phyloP scores from a whole-genome alignment of 352 stramenopile species.

The Globisporangium takayamanum region DNA sequence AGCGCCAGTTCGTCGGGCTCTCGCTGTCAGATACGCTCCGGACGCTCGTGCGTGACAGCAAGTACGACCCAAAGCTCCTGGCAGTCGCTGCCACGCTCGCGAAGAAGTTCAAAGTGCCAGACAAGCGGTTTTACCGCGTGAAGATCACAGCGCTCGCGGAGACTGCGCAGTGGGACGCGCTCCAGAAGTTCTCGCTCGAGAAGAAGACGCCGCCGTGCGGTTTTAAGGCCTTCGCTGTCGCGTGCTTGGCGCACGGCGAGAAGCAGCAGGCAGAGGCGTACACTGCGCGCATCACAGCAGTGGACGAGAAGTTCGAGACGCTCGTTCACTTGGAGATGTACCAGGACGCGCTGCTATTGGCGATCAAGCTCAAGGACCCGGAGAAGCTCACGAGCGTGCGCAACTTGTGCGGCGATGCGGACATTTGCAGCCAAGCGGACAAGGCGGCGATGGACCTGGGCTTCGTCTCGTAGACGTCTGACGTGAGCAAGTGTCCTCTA shows the following conservation, averaged over 20 bases:
- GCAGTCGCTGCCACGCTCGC: constrained; percentile 54
- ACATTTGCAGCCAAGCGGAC: constrained; percentile 73
- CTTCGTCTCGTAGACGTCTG: constrained; percentile 50
- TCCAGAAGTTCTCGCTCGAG: constrained; percentile 84
- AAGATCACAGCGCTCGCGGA: constrained; percentile 87
- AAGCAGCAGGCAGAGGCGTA: constrained; percentile 81
- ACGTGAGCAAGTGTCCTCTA: background rate
- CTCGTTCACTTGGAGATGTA: constrained; percentile 83
- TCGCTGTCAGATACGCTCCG: constrained; percentile 87
- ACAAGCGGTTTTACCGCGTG: constrained; percentile 89
- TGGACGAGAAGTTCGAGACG: constrained; percentile 87
- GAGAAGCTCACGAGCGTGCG: constrained; percentile 84
- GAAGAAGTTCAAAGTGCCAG: constrained; percentile 88
- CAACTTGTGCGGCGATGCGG: constrained; percentile 66
- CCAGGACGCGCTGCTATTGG: constrained; percentile 67
- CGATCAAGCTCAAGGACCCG: constrained; percentile 80
- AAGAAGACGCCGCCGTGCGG: constrained; percentile 82
- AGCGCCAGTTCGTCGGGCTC: constrained; percentile 70
- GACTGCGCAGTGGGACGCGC: constrained; percentile 79
- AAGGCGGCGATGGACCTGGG: constrained; percentile 75
- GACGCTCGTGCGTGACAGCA: constrained; percentile 64
- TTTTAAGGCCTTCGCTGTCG: constrained; percentile 81
- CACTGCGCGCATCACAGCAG: constrained; percentile 69
- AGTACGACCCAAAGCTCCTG: constrained; percentile 79
- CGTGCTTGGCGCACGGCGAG: constrained; percentile 67